These are phyloP conservation scores for Calamus simplicifolius DNA, from an alignment of 176 grass and related monocot species.

Conservation along the genomic window DNA sequence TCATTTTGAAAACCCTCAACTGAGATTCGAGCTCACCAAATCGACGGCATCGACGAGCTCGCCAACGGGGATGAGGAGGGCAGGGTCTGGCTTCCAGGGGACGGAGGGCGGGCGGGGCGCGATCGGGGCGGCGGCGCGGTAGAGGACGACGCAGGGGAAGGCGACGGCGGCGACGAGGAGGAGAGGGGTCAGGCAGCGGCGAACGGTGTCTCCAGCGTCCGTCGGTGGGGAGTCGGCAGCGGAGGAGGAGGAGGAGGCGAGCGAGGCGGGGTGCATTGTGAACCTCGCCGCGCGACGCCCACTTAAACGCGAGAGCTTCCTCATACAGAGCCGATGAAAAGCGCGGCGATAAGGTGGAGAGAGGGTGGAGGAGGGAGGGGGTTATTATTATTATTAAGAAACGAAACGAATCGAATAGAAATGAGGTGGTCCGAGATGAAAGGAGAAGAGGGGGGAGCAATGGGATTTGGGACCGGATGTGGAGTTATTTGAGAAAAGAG, in stretches of 20 bases:
- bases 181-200: conserved; percentile 13
- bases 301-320: background rate
- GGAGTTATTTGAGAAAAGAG: too few species aligned
- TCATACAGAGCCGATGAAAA: background rate
- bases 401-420: too few species aligned
- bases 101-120: background rate
- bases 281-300: background rate
- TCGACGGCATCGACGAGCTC: conserved; percentile 1
- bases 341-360: background rate
- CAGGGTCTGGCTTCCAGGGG: background rate
- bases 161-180: conserved; percentile 27
- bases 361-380: too few species aligned
- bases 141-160: conserved; percentile 37
- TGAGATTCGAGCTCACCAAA: conserved; percentile 20
- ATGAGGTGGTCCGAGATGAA: too few species aligned
- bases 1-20: background rate
- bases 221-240: background rate
- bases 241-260: background rate
- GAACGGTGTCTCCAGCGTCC: background rate
- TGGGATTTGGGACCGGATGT: too few species aligned
- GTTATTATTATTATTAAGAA: too few species aligned
- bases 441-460: too few species aligned
- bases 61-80: conserved; percentile 6
- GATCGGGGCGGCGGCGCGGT: conserved; percentile 15
- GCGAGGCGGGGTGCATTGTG: background rate